These are phyloP conservation scores for Citeromyces hawaiiensis DNA, from an alignment of 1,139 yeast species.

Conservation along the genomic window DNA sequence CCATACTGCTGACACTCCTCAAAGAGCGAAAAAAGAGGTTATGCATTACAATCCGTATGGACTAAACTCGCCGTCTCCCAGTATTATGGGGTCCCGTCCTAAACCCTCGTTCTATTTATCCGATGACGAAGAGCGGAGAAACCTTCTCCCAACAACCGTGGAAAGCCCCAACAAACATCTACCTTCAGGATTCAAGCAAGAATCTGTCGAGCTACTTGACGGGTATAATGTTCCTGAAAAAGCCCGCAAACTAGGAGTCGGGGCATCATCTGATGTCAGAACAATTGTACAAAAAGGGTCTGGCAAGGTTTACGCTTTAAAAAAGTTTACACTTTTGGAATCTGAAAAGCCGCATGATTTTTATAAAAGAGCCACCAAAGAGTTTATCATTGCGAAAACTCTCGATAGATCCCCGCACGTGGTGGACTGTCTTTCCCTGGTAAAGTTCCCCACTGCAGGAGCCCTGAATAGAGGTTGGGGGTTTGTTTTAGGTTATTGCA, in stretches of 20 bases:
- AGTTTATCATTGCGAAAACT: constrained; percentile 44
- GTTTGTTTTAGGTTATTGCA: constrained; percentile 51
- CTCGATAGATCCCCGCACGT: constrained; percentile 42
- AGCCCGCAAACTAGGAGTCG: constrained; percentile 35
- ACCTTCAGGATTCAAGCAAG: constrained; percentile 40
- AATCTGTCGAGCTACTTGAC: constrained; percentile 38
- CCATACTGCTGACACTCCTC: not conserved
- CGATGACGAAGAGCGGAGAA: constrained; percentile 19
- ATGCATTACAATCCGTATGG: constrained; percentile 17
- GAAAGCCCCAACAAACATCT: constrained; percentile 54
- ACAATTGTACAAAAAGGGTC: constrained; percentile 28
- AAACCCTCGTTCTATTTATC: not conserved
- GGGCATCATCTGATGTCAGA: constrained; percentile 62
- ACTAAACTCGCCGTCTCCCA: constrained; percentile 5
- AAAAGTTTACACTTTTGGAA: constrained; percentile 46
- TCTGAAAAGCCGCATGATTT: constrained; percentile 55
- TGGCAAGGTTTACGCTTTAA: constrained; percentile 41
- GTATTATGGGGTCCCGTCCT: not conserved
- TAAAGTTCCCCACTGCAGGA: constrained; percentile 43
- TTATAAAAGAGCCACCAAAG: constrained; percentile 50
- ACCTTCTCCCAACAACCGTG: constrained; percentile 45
- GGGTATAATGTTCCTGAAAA: constrained; percentile 40
- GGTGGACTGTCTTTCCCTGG: constrained; percentile 37
- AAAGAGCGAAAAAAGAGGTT: not conserved
- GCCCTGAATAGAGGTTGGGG: constrained; percentile 65